Evolutionary conservation across 768 basidiomycete genomes (phyloP).

Genomic region (Dioszegia aurantiaca): DNA sequence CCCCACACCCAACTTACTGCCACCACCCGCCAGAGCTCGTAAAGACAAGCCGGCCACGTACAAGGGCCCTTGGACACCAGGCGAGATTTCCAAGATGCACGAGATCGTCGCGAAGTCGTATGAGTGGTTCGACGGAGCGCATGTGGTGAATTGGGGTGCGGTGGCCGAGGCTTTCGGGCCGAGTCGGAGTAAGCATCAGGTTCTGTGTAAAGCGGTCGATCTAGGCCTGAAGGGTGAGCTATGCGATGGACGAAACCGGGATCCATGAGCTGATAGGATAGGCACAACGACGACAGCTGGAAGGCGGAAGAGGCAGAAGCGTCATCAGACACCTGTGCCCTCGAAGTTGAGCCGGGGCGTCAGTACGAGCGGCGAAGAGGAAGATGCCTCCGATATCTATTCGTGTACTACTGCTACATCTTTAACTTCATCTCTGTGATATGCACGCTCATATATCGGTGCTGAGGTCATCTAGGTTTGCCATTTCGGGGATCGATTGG

Average conservation of each 20-base stretch:
- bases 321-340: neutral
- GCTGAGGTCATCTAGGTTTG: constrained; percentile 8
- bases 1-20: too few species aligned
- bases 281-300: constrained; percentile 6
- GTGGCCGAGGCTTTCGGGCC: constrained; percentile 32
- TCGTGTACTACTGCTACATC: constrained; percentile 15
- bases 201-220: constrained; percentile 39
- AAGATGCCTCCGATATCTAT: neutral
- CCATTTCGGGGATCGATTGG: constrained; percentile 32
- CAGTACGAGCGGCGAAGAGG: constrained; percentile 8
- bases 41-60: neutral
- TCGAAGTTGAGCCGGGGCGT: neutral
- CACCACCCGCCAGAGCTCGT: too few species aligned
- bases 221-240: constrained; percentile 38
- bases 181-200: constrained; percentile 37
- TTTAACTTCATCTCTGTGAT: constrained; percentile 2
- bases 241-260: neutral
- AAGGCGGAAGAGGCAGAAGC: constrained; percentile 10
- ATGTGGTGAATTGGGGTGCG: constrained; percentile 33
- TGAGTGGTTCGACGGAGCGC: neutral
- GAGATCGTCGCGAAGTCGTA: constrained; percentile 8
- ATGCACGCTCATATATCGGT: too few species aligned
- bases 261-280: constrained; percentile 1
- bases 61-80: constrained; percentile 14
- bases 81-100: constrained; percentile 12